Percentiles rank a stretch among this genome's conserved stretches.
These are phyloP conservation scores for Hortaea sp. DNA, from an alignment of 2,329 filamentous ascomycete genomes.

Conservation along the genomic window DNA sequence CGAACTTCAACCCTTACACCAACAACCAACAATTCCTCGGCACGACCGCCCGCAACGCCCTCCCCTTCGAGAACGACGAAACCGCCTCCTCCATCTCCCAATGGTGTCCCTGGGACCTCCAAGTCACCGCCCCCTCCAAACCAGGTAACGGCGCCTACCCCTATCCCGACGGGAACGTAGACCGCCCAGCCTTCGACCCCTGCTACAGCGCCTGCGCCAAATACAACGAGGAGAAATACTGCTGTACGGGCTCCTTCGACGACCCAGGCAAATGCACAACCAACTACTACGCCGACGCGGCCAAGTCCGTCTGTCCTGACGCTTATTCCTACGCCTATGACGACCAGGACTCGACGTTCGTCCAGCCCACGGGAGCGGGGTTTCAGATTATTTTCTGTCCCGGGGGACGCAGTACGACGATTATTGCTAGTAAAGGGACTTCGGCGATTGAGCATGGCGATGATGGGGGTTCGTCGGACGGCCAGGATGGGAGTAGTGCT, in stretches of 20 bases:
- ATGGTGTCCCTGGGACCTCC: conserved; percentile 77
- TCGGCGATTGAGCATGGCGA: conserved; percentile 2
- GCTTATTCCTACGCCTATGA: conserved; percentile 68
- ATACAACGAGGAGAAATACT: conserved; percentile 56
- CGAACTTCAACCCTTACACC: conserved; percentile 39
- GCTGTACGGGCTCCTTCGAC: conserved; percentile 62
- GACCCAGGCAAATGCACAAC: conserved; percentile 54
- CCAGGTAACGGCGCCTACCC: conserved; percentile 69
- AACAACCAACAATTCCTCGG: conserved; percentile 46
- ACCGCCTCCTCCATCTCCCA: conserved; percentile 47
- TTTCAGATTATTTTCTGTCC: conserved; percentile 77
- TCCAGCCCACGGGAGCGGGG: conserved; percentile 55
- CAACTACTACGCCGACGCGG: conserved; percentile 56
- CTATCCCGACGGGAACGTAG: conserved; percentile 66
- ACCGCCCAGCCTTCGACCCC: conserved; percentile 63
- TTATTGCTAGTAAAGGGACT: conserved; percentile 25
- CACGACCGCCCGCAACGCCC: conserved; percentile 55
- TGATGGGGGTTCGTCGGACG: too few species aligned
- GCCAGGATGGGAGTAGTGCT: too few species aligned
- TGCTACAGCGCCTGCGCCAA: conserved; percentile 69
- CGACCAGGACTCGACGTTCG: conserved; percentile 48
- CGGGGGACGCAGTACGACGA: conserved; percentile 40
- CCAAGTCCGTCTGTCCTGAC: conserved; percentile 71
- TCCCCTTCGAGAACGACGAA: conserved; percentile 55
- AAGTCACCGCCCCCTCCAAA: conserved; percentile 56